phyloP scores from a whole-genome alignment of 1,139 yeast genomes.

The Yamadazyma buinensis region DNA sequence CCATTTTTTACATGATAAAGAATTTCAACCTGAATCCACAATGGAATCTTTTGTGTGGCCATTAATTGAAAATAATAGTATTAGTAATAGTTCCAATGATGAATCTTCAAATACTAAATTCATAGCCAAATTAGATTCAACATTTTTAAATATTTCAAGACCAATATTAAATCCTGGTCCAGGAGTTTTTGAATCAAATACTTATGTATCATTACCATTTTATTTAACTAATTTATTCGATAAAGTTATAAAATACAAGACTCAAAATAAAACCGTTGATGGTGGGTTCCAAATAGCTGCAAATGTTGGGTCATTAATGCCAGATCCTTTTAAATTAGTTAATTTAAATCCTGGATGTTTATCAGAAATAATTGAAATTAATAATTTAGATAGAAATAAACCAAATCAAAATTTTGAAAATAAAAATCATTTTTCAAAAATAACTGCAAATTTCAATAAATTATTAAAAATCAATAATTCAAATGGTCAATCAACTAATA shows the following conservation, averaged over 20 bases:
- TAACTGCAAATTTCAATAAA: constrained; percentile 31
- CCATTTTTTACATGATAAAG: constrained; percentile 23
- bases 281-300: constrained; percentile 56
- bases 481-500: neutral
- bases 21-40: neutral
- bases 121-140: constrained; percentile 14
- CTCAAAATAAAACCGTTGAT: constrained; percentile 32
- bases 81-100: neutral
- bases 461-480: constrained; percentile 18
- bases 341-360: constrained; percentile 56
- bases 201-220: constrained; percentile 41
- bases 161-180: constrained; percentile 28
- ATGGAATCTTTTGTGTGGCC: constrained; percentile 28
- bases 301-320: constrained; percentile 46
- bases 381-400: constrained; percentile 9
- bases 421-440: constrained; percentile 31
- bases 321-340: constrained; percentile 51
- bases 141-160: constrained; percentile 36
- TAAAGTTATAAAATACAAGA: constrained; percentile 19
- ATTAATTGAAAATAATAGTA: constrained; percentile 16
- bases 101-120: neutral
- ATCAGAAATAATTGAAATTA: constrained; percentile 22
- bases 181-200: constrained; percentile 31
- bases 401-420: constrained; percentile 6
- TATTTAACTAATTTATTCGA: constrained; percentile 35